A percentile compares a stretch with the other conserved stretches of the same genome.
Conservation (phyloP, 2,329 filamentous ascomycete species). For the Fusarium napiforme region DNA sequence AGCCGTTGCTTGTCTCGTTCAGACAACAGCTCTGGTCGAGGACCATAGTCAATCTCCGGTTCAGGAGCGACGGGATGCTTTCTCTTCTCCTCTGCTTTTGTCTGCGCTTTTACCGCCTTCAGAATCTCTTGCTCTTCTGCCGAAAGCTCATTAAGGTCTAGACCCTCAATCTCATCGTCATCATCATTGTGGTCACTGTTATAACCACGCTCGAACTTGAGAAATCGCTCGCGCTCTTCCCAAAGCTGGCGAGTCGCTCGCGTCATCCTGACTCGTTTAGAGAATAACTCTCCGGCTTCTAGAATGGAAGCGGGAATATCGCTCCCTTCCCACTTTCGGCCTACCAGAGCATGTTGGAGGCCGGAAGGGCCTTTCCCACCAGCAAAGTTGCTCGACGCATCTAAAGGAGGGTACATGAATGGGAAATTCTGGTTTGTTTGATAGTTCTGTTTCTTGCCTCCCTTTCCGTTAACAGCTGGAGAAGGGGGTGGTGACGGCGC, state of each 20-base stretch:
- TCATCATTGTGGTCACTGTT: conserved; percentile 61
- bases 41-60: conserved; percentile 57
- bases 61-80: conserved; percentile 33
- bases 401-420: conserved; percentile 94
- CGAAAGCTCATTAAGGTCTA: conserved; percentile 59
- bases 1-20: conserved; percentile 72
- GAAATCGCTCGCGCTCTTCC: conserved; percentile 91
- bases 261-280: conserved; percentile 89
- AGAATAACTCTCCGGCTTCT: conserved; percentile 93
- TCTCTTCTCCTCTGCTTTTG: conserved; percentile 42
- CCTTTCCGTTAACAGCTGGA: conserved; percentile 86
- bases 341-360: conserved; percentile 81
- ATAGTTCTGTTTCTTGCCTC: conserved; percentile 98
- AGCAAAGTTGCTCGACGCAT: conserved; percentile 86
- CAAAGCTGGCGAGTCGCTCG: conserved; percentile 92
- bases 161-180: conserved; percentile 58
- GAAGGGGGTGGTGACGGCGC: conserved; percentile 96
- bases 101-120: conserved; percentile 55
- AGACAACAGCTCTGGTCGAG: conserved; percentile 58
- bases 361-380: conserved; percentile 89
- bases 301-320: conserved; percentile 95
- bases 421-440: conserved; percentile 99
- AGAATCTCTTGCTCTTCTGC: conserved; percentile 54
- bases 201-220: conserved; percentile 94
- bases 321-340: conserved; percentile 90